Percentiles rank a stretch among this genome's conserved stretches.
Evolutionary conservation across 495 filamentous ascomycete species (phyloP).

Genomic region (Hypoxylon lenormandii): DNA sequence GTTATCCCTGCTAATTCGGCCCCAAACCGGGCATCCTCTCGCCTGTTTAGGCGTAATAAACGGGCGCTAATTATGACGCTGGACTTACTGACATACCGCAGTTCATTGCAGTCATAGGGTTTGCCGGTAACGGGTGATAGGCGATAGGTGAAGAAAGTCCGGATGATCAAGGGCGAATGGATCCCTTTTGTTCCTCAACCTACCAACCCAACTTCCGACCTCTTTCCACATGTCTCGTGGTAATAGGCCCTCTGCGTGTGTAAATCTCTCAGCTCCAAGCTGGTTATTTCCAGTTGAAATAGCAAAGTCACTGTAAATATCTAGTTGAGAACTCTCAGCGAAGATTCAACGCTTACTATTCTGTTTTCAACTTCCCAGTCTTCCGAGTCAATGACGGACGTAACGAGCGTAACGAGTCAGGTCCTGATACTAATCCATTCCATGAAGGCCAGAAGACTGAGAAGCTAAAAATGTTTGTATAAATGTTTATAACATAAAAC

Average conservation of each 20-base stretch:
- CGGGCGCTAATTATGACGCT: slow-evolving; percentile 44
- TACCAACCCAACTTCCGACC: slow-evolving; percentile 2
- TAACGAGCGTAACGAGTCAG: slow-evolving; percentile 32
- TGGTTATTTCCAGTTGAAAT: neutral
- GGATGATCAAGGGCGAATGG: slow-evolving; percentile 28
- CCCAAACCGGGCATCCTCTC: slow-evolving; percentile 26
- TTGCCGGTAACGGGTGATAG: too few relatives aligned
- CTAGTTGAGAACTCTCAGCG: slow-evolving; percentile 1
- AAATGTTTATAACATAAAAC: slow-evolving; percentile 31
- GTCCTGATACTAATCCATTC: slow-evolving; percentile 17
- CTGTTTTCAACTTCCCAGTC: slow-evolving; percentile 15
- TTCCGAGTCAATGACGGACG: slow-evolving; percentile 34
- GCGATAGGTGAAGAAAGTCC: slow-evolving; percentile 39
- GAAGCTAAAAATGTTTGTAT: slow-evolving; percentile 23
- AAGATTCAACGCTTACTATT: slow-evolving; percentile 1
- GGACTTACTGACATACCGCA: slow-evolving; percentile 28
- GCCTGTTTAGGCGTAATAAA: slow-evolving; percentile 11
- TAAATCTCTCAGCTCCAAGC: slow-evolving; percentile 11
- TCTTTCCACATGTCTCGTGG: slow-evolving; percentile 36
- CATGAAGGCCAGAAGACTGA: neutral
- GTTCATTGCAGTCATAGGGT: slow-evolving; percentile 23
- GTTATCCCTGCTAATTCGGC: slow-evolving; percentile 33
- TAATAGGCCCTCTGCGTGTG: slow-evolving; percentile 34
- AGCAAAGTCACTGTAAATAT: slow-evolving; percentile 4
- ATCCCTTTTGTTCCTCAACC: slow-evolving; percentile 22